These are phyloP conservation scores for Microdochium trichocladiopsis DNA, from an alignment of 2,329 filamentous ascomycete genomes.

Conservation along the genomic window DNA sequence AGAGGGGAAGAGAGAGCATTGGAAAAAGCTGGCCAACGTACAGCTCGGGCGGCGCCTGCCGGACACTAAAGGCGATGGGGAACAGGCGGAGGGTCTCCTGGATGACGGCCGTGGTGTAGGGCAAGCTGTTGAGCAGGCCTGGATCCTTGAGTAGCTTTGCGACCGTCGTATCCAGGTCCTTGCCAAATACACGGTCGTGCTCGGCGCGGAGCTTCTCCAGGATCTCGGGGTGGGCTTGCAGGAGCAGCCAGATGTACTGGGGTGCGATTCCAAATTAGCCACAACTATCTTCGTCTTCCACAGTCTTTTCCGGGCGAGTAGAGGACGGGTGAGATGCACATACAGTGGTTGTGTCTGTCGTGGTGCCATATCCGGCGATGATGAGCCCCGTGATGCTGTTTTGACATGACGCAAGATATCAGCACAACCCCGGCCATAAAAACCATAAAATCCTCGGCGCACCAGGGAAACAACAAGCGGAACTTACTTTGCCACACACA, in stretches of 20 bases:
- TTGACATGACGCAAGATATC: too few species aligned
- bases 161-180: conserved; percentile 24
- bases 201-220: conserved; percentile 13
- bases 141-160: conserved; percentile 29
- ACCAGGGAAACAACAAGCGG: too few species aligned
- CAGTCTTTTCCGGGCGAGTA: too few species aligned
- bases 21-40: conserved; percentile 12
- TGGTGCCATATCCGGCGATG: background rate
- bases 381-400: background rate
- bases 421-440: too few species aligned
- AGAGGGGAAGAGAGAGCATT: too few species aligned
- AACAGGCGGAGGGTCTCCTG: conserved; percentile 47
- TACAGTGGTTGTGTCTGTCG: background rate
- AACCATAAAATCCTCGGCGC: background rate
- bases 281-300: too few species aligned
- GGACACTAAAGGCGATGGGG: conserved; percentile 34
- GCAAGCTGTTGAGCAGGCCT: conserved; percentile 37
- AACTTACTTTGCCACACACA: background rate
- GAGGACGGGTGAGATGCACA: too few species aligned
- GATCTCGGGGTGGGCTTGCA: conserved; percentile 6
- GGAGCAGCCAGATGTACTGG: background rate
- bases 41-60: conserved; percentile 20
- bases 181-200: conserved; percentile 32
- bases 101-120: conserved; percentile 42
- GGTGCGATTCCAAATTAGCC: too few species aligned